Conservation (phyloP, 306 rosid species). For the Phaseolus lunatus region DNA sequence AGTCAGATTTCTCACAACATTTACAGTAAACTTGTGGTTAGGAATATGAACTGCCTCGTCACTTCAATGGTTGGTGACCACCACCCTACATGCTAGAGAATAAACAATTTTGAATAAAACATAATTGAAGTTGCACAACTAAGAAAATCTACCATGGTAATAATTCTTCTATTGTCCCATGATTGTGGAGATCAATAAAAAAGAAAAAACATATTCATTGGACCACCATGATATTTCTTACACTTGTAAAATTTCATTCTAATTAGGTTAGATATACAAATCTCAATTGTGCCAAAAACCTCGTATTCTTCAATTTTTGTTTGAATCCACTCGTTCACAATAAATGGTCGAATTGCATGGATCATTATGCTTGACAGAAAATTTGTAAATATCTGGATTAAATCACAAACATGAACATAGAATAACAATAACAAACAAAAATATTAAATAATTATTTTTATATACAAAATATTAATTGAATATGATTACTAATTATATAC, state of each 20-base stretch:
- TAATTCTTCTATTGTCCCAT: constrained; percentile 23
- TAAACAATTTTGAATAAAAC: constrained; percentile 24
- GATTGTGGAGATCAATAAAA: constrained; percentile 23
- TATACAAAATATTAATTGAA: not conserved
- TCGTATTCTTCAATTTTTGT: constrained; percentile 97
- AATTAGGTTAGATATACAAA: constrained; percentile 53
- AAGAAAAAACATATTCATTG: not conserved
- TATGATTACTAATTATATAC: constrained; percentile 28
- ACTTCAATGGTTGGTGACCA: constrained; percentile 99
- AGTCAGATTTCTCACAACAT: constrained; percentile 92
- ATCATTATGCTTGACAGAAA: constrained; percentile 98
- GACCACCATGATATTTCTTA: constrained; percentile 24
- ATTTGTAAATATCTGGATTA: constrained; percentile 89
- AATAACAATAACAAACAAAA: constrained; percentile 37
- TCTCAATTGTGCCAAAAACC: constrained; percentile 99
- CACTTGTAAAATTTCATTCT: not conserved
- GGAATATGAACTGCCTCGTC: constrained; percentile 99
- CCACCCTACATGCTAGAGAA: constrained; percentile 95
- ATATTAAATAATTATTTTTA: not conserved
- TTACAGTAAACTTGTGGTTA: constrained; percentile 95
- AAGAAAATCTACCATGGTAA: constrained; percentile 38
- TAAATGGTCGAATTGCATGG: constrained; percentile 92
- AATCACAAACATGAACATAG: constrained; percentile 50
- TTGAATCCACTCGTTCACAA: constrained; percentile 94
- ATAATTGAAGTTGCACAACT: constrained; percentile 22